Percentiles rank a stretch among this genome's conserved stretches.
Evolutionary conservation across 495 filamentous ascomycete genomes (phyloP).

Genomic region (Daldinia caldariorum): DNA sequence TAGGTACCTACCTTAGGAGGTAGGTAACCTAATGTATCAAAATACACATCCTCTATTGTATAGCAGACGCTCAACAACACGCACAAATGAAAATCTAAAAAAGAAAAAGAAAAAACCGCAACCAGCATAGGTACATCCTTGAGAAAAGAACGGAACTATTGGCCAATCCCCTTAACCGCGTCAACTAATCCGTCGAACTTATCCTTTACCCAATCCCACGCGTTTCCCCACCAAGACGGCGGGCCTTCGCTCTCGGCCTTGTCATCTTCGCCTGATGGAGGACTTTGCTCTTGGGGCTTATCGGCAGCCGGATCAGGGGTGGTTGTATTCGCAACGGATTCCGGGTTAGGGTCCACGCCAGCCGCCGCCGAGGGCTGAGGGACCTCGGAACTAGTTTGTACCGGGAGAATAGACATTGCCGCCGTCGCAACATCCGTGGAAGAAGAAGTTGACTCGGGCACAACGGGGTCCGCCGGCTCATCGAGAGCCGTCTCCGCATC

Average conservation of each 20-base stretch:
- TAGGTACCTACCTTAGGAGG: too few species aligned
- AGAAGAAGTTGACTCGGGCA: slow-evolving; percentile 21
- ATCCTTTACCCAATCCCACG: slow-evolving; percentile 61
- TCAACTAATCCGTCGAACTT: slow-evolving; percentile 56
- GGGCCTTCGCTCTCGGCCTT: slow-evolving; percentile 18
- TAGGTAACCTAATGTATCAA: neutral
- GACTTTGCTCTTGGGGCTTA: slow-evolving; percentile 22
- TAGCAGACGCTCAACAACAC: neutral
- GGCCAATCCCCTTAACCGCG: slow-evolving; percentile 45
- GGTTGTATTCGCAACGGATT: neutral
- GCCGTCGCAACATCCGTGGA: slow-evolving; percentile 27
- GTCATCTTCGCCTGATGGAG: slow-evolving; percentile 36
- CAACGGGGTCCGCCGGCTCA: slow-evolving; percentile 49
- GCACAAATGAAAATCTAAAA: neutral
- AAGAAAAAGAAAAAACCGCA: too few species aligned
- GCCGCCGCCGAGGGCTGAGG: slow-evolving; percentile 27
- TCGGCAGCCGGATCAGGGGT: neutral
- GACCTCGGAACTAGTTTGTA: slow-evolving; percentile 17
- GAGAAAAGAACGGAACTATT: slow-evolving; percentile 1
- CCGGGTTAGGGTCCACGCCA: slow-evolving; percentile 26
- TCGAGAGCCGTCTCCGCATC: slow-evolving; percentile 47
- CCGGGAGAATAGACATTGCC: slow-evolving; percentile 28
- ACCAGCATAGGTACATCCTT: neutral
- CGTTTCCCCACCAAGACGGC: slow-evolving; percentile 45
- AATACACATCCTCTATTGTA: neutral